Conservation (phyloP, 768 basidiomycete genomes). For the Phanerodontia chrysosporium region DNA sequence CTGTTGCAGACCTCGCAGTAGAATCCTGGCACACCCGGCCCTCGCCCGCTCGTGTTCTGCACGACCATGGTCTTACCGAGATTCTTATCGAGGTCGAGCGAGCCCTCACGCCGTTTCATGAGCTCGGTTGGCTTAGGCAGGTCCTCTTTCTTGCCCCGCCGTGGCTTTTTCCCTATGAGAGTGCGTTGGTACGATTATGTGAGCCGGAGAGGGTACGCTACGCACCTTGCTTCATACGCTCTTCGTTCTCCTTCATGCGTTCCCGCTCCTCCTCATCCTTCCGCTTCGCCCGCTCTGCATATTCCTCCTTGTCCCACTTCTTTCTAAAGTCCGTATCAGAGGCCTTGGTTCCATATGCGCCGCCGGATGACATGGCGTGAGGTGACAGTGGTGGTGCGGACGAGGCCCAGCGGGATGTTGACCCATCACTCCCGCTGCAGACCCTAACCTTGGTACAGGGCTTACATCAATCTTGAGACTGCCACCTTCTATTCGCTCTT, state of each 20-base stretch:
- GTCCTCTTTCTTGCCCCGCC: slow-evolving; percentile 65
- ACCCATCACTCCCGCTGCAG: not conserved
- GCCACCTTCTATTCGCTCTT: too few relatives aligned
- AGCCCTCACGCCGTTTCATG: slow-evolving; percentile 81
- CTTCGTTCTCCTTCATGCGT: slow-evolving; percentile 83
- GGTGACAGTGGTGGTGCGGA: not conserved
- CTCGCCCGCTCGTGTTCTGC: slow-evolving; percentile 73
- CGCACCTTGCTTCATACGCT: slow-evolving; percentile 77
- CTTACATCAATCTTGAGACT: too few relatives aligned
- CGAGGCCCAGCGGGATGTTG: too few relatives aligned
- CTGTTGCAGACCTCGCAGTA: slow-evolving; percentile 88
- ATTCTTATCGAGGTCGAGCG: slow-evolving; percentile 92
- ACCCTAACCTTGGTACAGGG: not conserved
- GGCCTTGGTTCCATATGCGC: slow-evolving; percentile 34
- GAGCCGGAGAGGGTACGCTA: not conserved
- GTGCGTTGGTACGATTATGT: too few relatives aligned
- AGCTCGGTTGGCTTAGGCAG: slow-evolving; percentile 91
- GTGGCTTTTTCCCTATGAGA: slow-evolving; percentile 72
- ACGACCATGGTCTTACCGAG: slow-evolving; percentile 94
- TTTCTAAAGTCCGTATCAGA: slow-evolving; percentile 75
- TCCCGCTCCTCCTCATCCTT: slow-evolving; percentile 78
- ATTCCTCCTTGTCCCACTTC: slow-evolving; percentile 95
- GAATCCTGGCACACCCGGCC: slow-evolving; percentile 91
- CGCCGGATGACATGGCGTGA: slow-evolving; percentile 22
- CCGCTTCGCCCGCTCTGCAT: slow-evolving; percentile 76